Evolutionary conservation across 2,329 filamentous ascomycete genomes (phyloP).

Genomic region (Penicillium hesseltinei): DNA sequence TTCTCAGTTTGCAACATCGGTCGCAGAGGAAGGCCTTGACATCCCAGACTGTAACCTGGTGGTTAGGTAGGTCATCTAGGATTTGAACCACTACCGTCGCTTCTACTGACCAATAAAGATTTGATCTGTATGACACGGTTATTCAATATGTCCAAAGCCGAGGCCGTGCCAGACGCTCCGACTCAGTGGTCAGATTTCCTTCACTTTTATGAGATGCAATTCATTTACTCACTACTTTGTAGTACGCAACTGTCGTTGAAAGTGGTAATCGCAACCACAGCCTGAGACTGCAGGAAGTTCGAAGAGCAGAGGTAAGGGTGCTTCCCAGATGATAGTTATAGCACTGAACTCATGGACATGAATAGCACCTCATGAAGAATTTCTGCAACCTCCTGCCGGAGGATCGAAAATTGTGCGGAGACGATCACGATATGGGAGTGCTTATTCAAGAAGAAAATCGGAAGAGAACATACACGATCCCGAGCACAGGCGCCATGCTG

Average conservation of each 20-base stretch:
- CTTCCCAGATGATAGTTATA: neutral
- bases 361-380: constrained; percentile 55
- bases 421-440: constrained; percentile 57
- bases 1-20: constrained; percentile 58
- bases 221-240: constrained; percentile 5
- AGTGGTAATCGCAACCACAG: constrained; percentile 64
- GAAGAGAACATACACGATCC: constrained; percentile 59
- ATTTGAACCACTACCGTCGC: neutral
- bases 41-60: constrained; percentile 67
- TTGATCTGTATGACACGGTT: constrained; percentile 83
- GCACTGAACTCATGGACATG: neutral
- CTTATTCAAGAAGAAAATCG: constrained; percentile 54
- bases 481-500: constrained; percentile 70
- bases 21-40: constrained; percentile 65
- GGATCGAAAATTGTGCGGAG: constrained; percentile 66
- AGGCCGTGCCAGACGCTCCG: constrained; percentile 73
- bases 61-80: constrained; percentile 40
- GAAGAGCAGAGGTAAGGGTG: constrained; percentile 44
- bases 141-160: constrained; percentile 95
- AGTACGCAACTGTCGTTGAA: constrained; percentile 82
- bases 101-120: constrained; percentile 50
- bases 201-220: neutral
- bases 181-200: constrained; percentile 57
- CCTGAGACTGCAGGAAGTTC: constrained; percentile 54
- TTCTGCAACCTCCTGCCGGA: constrained; percentile 75